phyloP scores from a whole-genome alignment of 352 stramenopile species.

The Thraustotheca clavata region DNA sequence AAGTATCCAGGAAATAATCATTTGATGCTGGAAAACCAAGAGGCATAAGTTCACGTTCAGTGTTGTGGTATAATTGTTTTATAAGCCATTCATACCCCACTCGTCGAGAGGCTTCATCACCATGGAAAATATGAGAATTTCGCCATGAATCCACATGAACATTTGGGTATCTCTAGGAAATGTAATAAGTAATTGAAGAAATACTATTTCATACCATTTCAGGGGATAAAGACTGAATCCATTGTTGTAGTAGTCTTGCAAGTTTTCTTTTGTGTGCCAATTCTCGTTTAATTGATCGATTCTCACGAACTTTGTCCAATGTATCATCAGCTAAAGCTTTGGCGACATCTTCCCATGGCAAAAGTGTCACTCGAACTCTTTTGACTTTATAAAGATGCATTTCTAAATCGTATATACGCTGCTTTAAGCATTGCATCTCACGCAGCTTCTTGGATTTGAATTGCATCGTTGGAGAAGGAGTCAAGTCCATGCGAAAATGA shows the following conservation, averaged over 20 bases:
- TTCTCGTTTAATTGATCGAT: background rate
- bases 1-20: background rate
- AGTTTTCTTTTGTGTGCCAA: background rate
- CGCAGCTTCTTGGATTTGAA: constrained; percentile 14
- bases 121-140: background rate
- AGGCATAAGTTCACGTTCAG: background rate
- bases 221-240: background rate
- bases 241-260: background rate
- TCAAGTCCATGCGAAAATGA: no score
- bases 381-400: background rate
- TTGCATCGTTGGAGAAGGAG: no score
- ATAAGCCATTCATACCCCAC: background rate
- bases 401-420: constrained; percentile 12
- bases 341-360: constrained; percentile 15
- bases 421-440: constrained; percentile 10
- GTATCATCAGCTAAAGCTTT: constrained; percentile 6
- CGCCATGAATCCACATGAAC: background rate
- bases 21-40: background rate
- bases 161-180: background rate
- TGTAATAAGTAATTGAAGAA: background rate
- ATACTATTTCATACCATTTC: background rate
- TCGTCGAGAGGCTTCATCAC: background rate
- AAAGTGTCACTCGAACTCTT: background rate
- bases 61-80: constrained; percentile 15
- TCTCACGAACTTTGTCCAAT: constrained; percentile 8